phyloP scores from a whole-genome alignment of 495 filamentous ascomycete species.

The Neurospora sp. region DNA sequence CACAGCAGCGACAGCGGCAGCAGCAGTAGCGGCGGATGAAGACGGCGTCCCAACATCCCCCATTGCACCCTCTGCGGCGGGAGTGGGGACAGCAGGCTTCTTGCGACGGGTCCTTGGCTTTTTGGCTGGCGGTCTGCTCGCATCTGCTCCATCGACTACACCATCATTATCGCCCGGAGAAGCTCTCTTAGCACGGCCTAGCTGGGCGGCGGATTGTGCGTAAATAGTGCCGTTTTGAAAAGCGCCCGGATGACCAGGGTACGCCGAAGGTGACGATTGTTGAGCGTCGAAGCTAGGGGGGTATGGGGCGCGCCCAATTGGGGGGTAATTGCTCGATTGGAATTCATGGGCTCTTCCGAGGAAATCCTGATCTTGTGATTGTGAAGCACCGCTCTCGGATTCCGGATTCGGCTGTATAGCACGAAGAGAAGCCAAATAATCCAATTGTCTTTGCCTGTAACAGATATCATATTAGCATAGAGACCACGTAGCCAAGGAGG shows the following conservation, averaged over 20 bases:
- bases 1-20: background rate
- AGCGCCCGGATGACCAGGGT: background rate
- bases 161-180: slow-evolving; percentile 1
- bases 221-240: slow-evolving; percentile 12
- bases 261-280: background rate
- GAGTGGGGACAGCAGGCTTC: slow-evolving; percentile 3
- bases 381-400: background rate
- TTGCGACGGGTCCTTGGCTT: slow-evolving; percentile 14
- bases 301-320: background rate
- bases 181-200: slow-evolving; percentile 8
- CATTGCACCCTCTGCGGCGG: background rate
- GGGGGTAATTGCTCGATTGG: background rate
- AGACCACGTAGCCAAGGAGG: background rate
- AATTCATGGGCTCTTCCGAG: background rate
- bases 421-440: background rate
- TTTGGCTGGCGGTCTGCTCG: slow-evolving; percentile 6
- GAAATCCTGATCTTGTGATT: background rate
- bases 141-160: background rate
- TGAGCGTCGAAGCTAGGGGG: background rate
- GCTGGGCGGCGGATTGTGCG: slow-evolving; percentile 15
- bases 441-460: background rate
- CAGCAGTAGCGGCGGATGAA: background rate
- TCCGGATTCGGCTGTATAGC: background rate
- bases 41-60: background rate
- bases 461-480: background rate